These are phyloP conservation scores for Amanita rubescens DNA, from an alignment of 768 basidiomycete species.

Conservation along the genomic window DNA sequence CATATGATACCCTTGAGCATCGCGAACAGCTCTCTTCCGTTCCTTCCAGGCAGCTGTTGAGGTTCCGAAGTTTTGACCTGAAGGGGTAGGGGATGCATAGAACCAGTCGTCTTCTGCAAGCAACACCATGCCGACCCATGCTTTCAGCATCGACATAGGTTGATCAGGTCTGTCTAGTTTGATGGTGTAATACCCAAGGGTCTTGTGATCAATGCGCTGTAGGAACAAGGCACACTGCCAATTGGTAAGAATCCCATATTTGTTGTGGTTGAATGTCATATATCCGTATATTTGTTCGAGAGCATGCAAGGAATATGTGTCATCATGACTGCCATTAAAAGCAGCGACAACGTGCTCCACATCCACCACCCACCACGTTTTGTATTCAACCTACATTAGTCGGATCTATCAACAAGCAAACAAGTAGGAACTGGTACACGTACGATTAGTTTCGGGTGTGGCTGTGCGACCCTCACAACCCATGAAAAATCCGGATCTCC, in stretches of 20 bases:
- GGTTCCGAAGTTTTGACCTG: not conserved
- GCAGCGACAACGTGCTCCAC: slow-evolving; percentile 5
- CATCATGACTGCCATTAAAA: not conserved
- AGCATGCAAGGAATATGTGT: slow-evolving; percentile 7
- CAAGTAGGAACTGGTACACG: slow-evolving; percentile 1
- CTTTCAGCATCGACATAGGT: slow-evolving; percentile 14
- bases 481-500: slow-evolving; percentile 12
- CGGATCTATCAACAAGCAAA: not conserved
- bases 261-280: slow-evolving; percentile 14
- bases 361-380: slow-evolving; percentile 9
- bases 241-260: slow-evolving; percentile 13
- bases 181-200: slow-evolving; percentile 8
- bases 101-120: slow-evolving; percentile 13
- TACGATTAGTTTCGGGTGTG: slow-evolving; percentile 13
- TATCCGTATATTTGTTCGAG: slow-evolving; percentile 13
- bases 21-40: slow-evolving; percentile 1
- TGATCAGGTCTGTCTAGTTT: not conserved
- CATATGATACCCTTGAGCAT: slow-evolving; percentile 1
- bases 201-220: slow-evolving; percentile 8
- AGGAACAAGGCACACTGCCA: slow-evolving; percentile 11
- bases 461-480: not conserved
- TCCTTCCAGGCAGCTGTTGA: not conserved
- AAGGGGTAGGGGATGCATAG: slow-evolving; percentile 5
- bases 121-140: slow-evolving; percentile 15
- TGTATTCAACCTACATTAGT: slow-evolving; percentile 12